Base-by-base conservation (phyloP, 1,284 basidiomycete species). In the Naganishia liquefaciens region DNA sequence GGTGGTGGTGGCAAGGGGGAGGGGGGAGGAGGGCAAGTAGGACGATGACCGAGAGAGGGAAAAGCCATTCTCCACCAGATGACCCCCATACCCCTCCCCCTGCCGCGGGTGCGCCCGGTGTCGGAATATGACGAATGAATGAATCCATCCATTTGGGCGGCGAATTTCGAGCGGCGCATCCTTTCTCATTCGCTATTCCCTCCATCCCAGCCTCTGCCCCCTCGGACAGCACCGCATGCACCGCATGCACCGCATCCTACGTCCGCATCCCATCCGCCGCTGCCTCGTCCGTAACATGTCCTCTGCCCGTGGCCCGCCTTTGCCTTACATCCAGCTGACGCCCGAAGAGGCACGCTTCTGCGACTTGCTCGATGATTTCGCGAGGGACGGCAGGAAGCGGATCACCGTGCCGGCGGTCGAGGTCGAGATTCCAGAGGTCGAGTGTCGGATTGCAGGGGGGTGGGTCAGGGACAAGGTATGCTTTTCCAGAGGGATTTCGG, bases 391-490 rank as follows among this genome's bases (percentile, higher is more conserved):
- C 67, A 70, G 40, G 11, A 60, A 50, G 33, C 43, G 47, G 57
- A 50, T 49, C 9, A 40, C 37, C n/a, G 13, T 21, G 43, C 57
- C 33, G 72, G 74, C 19, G 72, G 76, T 19, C n/a, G 52, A 63
- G 39, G 54, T 62, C 3, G 27, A 49, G 39, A 65, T 64, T 42
- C 33, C 81, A 83, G 62, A 77, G 75, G 69, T 93, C 82, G 62
- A 86, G 21, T 94, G 92, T 75, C 84, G 93, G 70, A 90, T 95
- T 63, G 93, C 92, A 10, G 94, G 94, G 40, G 94, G 94, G 37
- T 98, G 94, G 94, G 94, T 97, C 49, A 83, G 94, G 71, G 95
- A 99, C 80, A 99, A 99, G 87, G 93, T 91, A 71, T 77, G 80
- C 74, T 39, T 15, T 28, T n/a, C n/a, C n/a, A n/a, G 53, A 33